Conservation (phyloP, 1,139 yeast species). For the Hansenula anomala region DNA sequence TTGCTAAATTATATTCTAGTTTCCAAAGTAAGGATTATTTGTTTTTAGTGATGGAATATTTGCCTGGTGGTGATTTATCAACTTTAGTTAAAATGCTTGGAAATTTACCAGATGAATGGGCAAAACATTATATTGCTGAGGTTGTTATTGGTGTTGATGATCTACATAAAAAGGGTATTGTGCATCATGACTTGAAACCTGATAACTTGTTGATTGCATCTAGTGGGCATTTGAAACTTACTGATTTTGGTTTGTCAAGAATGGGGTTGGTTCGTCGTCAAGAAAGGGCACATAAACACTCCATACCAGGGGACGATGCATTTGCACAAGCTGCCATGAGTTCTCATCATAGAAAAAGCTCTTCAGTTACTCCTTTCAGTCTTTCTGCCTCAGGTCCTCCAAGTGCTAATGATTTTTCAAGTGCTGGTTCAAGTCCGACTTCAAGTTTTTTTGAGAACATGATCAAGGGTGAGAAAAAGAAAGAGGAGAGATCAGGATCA, state of each 20-base stretch:
- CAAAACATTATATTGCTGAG: conserved; percentile 81
- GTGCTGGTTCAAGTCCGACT: conserved; percentile 17
- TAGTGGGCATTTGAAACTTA: conserved; percentile 83
- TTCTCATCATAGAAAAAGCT: conserved; percentile 12
- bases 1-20: conserved; percentile 82
- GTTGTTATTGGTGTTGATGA: conserved; percentile 88
- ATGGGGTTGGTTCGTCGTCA: conserved; percentile 89
- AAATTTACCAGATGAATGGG: conserved; percentile 82
- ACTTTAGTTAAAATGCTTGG: conserved; percentile 79
- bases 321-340: conserved; percentile 13
- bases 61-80: conserved; percentile 95
- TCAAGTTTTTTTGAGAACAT: conserved; percentile 22
- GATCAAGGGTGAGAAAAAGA: conserved; percentile 10
- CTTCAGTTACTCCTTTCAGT: conserved; percentile 16
- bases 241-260: conserved; percentile 92
- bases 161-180: conserved; percentile 81
- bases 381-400: conserved; percentile 10
- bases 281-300: conserved; percentile 18
- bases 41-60: conserved; percentile 92
- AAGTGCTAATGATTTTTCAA: conserved; percentile 13
- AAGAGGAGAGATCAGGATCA: conserved; percentile 26
- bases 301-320: conserved; percentile 16
- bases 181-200: conserved; percentile 93
- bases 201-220: conserved; percentile 86
- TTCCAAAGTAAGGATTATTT: conserved; percentile 87